Base-by-base conservation (phyloP, 2,329 filamentous ascomycete species). In the Beauveria scarabaeidicola region DNA sequence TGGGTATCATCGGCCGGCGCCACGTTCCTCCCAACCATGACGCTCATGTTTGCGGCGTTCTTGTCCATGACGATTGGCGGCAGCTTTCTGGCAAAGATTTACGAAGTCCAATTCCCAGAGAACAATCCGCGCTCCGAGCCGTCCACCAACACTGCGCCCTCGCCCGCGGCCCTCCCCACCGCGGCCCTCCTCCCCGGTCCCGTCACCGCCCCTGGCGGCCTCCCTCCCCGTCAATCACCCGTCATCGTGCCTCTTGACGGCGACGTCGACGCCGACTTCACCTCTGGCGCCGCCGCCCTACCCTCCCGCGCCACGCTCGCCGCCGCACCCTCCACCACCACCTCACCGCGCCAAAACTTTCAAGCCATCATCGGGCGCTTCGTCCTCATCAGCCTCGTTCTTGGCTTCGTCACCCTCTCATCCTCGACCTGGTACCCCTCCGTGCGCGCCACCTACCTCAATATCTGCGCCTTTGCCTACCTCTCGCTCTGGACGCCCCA, bases 401-500 rank as follows among this genome's bases (percentile, higher is more conserved):
- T 86, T 57, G 75, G 84, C 58, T 83, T 87, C 66, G 69, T 87
- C 25, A 79, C 79, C 50, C 75, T 86, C 38, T 81, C 82, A 13
- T 84, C 85, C 7, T 76, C 78, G 19, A 81, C 83, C 1, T 88
- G 85, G 84, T 81, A 83, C 55, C 76, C 80, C 1, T 70, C 73
- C 8, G 69, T 81, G 46, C 82, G 85, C 40, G 75, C 78, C 25
- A 68, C 76, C 54, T 87, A 86, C 69, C 76, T 83, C 66, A 83
- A 92, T 69, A 64, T 79, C 3, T 75, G 96, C 23, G 80, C 83
- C 2, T 84, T 93, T 66, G 64, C 82, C 57, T 97, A 97, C 70
- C 82, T 97, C 48, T 96, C 92, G 21, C 87, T 97, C 69, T 97
- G 93, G 93, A 70, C 86, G 1, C 93, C 94, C 0, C 94, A 99